phyloP scores from a whole-genome alignment of 169 alveolate species.

The Fabrea salina region DNA sequence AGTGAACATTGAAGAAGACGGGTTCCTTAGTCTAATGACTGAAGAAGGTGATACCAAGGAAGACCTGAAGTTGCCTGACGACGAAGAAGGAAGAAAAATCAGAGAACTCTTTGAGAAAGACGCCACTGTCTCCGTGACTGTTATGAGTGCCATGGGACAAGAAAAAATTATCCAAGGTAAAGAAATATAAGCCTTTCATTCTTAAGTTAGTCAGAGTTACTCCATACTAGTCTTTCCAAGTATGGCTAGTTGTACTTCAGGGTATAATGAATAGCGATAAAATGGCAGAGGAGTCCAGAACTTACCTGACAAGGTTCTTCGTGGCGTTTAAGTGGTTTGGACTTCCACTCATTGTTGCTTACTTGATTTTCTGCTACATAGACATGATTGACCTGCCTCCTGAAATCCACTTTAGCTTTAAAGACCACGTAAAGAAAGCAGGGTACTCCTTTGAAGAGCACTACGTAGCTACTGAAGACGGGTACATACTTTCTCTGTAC shows the following conservation, averaged over 20 bases:
- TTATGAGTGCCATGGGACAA: constrained; percentile 63
- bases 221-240: too few species aligned
- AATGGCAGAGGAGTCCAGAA: too few species aligned
- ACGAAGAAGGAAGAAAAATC: constrained; percentile 89
- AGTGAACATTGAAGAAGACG: constrained; percentile 92
- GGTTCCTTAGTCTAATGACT: constrained; percentile 89
- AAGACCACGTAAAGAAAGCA: background rate
- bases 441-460: constrained; percentile 46
- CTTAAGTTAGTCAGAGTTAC: too few species aligned
- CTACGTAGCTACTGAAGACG: constrained; percentile 57
- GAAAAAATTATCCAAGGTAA: constrained; percentile 68
- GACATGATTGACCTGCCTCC: background rate
- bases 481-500: constrained; percentile 41
- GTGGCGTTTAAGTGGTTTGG: background rate
- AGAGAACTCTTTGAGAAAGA: constrained; percentile 59
- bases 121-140: constrained; percentile 60
- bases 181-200: constrained; percentile 37
- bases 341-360: background rate
- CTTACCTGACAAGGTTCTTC: too few species aligned
- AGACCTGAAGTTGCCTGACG: constrained; percentile 94
- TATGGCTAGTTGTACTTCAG: too few species aligned
- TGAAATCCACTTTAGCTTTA: background rate
- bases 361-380: background rate
- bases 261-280: too few species aligned
- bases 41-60: constrained; percentile 94